Base-by-base conservation (phyloP, 2,329 filamentous ascomycete genomes). In the Metarhizium guizhouense region DNA sequence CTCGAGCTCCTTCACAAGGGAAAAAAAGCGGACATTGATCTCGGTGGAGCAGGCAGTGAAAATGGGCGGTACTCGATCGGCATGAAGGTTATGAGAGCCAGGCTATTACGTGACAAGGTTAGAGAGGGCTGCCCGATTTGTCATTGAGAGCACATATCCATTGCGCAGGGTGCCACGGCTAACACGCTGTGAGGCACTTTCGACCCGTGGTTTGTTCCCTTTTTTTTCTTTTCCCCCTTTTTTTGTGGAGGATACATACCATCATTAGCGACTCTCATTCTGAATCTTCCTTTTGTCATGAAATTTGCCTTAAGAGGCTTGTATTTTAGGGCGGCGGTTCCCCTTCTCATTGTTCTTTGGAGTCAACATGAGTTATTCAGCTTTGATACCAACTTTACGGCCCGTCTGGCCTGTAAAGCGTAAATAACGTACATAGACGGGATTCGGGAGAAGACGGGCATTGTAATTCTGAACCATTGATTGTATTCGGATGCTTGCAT, bases 1-100 rank as follows among this genome's bases (percentile, higher is more conserved):
- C 70, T 93, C 14, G 77, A 78, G 61, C 71, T 72, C 56, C 61
- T 84, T 52, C 67, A 78, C 48, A 71, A 73, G 42, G 77, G 63
- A 54, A 76, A 72, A 67, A 68, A 68, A 30, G 67, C 70, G 6
- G 80, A 85, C 56, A 67, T 74, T 3, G 73, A 76, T 3, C 72
- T 80, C 32, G 73, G 72, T 2, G 73, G 69, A 16, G 69, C 70
- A 3, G 70, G 72, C 45, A 72, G 76, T 11, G 68, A 73, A 16
- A 70, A 68, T 55, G 69, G 71, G 30, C 78, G 80, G 7, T 78
- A 86, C 56, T 89, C 87, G 54, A 84, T 97, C 6, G 88, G 90
- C 0, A 83, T 86, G 34, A 96, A 96, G 71, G 90, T 96, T 32
- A 94, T 88, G 60, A 89, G 90, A 67, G 91, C 92, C 43, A 81